Evolutionary conservation across 2,329 filamentous ascomycete species (phyloP).

Genomic region (Sarocladium strictum): DNA sequence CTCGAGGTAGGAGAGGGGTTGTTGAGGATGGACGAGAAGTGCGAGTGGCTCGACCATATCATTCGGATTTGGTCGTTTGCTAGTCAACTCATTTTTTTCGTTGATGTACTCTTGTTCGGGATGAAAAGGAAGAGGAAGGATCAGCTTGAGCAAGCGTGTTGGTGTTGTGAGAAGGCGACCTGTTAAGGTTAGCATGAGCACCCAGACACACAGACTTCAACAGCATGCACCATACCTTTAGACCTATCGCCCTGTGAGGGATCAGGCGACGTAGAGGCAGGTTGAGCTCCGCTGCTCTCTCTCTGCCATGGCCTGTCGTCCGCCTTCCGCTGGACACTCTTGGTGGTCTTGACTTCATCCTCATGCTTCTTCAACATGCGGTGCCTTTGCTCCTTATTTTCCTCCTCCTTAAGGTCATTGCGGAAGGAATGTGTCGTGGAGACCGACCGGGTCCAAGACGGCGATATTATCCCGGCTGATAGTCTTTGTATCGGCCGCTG

Average conservation of each 20-base stretch:
- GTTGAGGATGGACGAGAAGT: slow-evolving; percentile 80
- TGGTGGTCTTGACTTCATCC: slow-evolving; percentile 23
- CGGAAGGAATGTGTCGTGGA: neutral
- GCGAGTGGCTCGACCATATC: slow-evolving; percentile 69
- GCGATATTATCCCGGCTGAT: neutral
- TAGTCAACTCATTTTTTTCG: slow-evolving; percentile 31
- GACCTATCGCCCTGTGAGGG: slow-evolving; percentile 19
- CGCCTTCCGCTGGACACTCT: slow-evolving; percentile 45
- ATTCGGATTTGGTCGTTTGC: slow-evolving; percentile 13
- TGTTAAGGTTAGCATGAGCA: slow-evolving; percentile 14
- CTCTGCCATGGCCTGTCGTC: slow-evolving; percentile 61
- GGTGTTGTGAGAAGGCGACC: slow-evolving; percentile 78
- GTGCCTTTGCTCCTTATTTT: slow-evolving; percentile 23
- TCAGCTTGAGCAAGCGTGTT: slow-evolving; percentile 72
- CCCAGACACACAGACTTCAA: too few species aligned
- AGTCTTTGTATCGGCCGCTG: neutral
- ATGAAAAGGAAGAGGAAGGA: slow-evolving; percentile 60
- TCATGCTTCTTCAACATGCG: slow-evolving; percentile 29
- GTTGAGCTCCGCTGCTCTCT: slow-evolving; percentile 44
- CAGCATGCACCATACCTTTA: slow-evolving; percentile 22
- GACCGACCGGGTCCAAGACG: neutral
- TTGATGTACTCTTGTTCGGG: slow-evolving; percentile 34
- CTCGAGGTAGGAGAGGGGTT: slow-evolving; percentile 86
- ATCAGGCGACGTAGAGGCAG: slow-evolving; percentile 23
- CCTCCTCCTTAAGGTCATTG: slow-evolving; percentile 15